Conservation (phyloP, 257 asterid species). For the Echites panduratus region DNA sequence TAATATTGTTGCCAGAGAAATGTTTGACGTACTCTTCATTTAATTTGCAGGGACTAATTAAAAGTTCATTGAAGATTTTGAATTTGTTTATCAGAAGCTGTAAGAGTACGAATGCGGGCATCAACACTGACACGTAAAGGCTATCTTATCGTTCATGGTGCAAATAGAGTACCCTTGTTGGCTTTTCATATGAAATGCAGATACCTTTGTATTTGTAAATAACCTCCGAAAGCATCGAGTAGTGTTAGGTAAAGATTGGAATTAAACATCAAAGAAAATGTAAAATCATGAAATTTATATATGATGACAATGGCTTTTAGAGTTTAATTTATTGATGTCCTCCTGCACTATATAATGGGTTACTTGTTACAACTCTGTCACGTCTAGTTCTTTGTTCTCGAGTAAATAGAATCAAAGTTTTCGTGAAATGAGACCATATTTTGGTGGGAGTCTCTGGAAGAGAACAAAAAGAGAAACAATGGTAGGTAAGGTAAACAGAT, state of each 20-base stretch:
- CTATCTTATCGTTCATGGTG: too few relatives aligned
- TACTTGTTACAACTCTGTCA: neutral
- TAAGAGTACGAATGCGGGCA: neutral
- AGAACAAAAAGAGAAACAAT: too few relatives aligned
- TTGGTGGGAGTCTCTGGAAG: too few relatives aligned
- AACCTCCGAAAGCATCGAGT: slow-evolving; percentile 5
- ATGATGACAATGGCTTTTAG: neutral
- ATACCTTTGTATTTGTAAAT: neutral
- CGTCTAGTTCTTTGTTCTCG: too few relatives aligned
- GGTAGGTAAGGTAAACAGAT: too few relatives aligned
- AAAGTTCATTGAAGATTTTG: neutral
- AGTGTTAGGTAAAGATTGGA: neutral
- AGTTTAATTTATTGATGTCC: neutral
- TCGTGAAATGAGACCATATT: too few relatives aligned
- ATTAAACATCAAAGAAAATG: neutral
- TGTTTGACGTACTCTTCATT: neutral
- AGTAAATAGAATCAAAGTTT: too few relatives aligned
- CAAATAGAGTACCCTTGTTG: neutral
- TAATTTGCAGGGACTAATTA: slow-evolving; percentile 7
- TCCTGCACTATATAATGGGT: neutral
- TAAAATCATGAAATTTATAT: neutral
- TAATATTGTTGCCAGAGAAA: neutral
- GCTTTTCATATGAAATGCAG: neutral
- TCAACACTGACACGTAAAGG: neutral
- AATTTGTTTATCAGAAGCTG: neutral